Conservation (phyloP, 352 stramenopile genomes). For the Globisporangium spiculum region DNA sequence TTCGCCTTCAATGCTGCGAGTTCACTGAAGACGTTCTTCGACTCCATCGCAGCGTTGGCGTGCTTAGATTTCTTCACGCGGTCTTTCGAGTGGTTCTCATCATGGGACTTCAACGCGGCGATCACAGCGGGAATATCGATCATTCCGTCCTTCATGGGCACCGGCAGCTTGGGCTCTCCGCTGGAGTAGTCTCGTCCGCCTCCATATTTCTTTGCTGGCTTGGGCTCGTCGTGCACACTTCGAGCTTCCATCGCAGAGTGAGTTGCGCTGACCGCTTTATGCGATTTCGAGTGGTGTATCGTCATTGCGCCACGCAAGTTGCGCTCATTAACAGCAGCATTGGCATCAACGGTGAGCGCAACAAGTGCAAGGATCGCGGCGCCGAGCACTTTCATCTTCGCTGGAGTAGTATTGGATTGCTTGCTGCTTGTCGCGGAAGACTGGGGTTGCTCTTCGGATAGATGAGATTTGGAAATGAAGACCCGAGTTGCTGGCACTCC, state of each 20-base stretch:
- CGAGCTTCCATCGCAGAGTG: not conserved
- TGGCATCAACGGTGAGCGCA: not conserved
- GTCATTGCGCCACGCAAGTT: not conserved
- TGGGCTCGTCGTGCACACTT: no score
- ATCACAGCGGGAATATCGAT: not conserved
- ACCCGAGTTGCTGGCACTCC: no score
- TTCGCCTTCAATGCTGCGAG: not conserved
- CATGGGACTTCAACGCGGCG: not conserved
- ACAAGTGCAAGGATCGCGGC: no score
- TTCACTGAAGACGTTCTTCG: not conserved
- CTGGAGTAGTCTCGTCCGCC: not conserved
- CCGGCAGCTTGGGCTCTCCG: not conserved
- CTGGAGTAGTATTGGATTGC: not conserved
- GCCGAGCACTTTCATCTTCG: not conserved
- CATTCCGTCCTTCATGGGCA: not conserved
- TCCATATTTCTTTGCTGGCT: not conserved
- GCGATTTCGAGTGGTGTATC: not conserved
- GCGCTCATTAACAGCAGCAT: not conserved
- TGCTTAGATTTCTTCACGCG: not conserved
- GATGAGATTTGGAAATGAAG: no score
- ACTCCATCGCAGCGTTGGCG: not conserved
- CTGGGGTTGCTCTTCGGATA: no score
- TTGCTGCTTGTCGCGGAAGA: not conserved
- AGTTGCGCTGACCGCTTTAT: not conserved
- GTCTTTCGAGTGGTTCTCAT: not conserved